Evolutionary conservation across 108 stramenopile species (phyloP).

Genomic region (Nannochloropsis oceanica): DNA sequence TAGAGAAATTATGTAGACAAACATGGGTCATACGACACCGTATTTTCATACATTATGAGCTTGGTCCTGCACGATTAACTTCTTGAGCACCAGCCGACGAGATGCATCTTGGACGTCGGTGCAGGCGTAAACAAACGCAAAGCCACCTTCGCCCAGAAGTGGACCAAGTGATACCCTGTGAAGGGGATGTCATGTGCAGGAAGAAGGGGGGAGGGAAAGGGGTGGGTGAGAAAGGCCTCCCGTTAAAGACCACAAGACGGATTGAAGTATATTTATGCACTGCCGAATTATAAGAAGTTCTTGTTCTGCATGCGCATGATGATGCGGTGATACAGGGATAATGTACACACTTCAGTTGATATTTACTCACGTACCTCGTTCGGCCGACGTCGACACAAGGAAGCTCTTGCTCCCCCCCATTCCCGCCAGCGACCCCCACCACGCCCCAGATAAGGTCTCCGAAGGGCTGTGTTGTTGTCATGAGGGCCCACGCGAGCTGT

Average conservation of each 20-base stretch:
- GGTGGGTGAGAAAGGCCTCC: too few relatives aligned
- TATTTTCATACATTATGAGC: constrained; percentile 9
- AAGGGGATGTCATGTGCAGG: neutral
- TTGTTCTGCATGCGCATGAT: too few relatives aligned
- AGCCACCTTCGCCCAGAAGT: constrained; percentile 74
- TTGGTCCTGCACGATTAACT: constrained; percentile 11
- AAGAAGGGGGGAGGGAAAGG: neutral
- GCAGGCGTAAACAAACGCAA: constrained; percentile 72
- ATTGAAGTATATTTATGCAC: too few relatives aligned
- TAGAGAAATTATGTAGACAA: neutral
- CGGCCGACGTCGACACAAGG: neutral
- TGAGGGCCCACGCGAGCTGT: neutral
- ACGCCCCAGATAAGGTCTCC: neutral
- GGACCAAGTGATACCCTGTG: neutral
- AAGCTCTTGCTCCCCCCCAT: neutral
- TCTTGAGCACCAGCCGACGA: constrained; percentile 11
- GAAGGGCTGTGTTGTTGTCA: neutral
- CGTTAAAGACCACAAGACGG: too few relatives aligned
- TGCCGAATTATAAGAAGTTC: too few relatives aligned
- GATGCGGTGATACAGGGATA: too few relatives aligned
- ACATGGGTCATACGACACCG: neutral
- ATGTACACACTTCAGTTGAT: too few relatives aligned
- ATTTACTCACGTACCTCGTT: neutral
- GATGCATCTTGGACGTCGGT: constrained; percentile 11
- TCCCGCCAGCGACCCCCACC: neutral